phyloP scores from a whole-genome alignment of 305 asterid genomes.

The Fraxinus velutina region DNA sequence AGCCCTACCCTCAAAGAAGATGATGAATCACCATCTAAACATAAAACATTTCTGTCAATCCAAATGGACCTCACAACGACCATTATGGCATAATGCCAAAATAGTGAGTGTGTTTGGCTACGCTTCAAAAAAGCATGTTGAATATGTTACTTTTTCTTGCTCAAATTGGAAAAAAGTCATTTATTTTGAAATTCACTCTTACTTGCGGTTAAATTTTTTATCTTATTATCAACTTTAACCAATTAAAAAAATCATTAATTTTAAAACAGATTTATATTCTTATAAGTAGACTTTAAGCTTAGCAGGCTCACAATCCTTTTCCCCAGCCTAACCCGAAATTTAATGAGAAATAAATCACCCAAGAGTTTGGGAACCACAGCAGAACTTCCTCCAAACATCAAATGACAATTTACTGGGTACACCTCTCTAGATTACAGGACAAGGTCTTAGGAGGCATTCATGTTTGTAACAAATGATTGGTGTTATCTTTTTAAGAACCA shows the following conservation, averaged over 20 bases:
- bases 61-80: neutral
- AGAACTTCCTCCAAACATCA: neutral
- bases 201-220: neutral
- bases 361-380: neutral
- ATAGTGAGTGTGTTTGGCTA: neutral
- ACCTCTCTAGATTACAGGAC: neutral
- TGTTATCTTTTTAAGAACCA: neutral
- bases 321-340: neutral
- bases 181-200: neutral
- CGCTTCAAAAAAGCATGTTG: neutral
- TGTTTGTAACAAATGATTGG: neutral
- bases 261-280: neutral
- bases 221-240: neutral
- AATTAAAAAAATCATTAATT: neutral
- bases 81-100: neutral
- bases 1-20: neutral
- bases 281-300: neutral
- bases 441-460: neutral
- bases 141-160: neutral
- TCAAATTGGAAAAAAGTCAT: neutral
- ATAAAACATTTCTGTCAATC: neutral
- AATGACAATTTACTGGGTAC: neutral
- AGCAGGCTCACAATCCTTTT: neutral
- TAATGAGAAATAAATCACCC: neutral
- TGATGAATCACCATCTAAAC: neutral